Percentiles rank a stretch among this genome's conserved stretches.
These are phyloP conservation scores for Kluyveromyces dobzhanskii DNA, from an alignment of 805 yeast genomes.

Conservation along the genomic window DNA sequence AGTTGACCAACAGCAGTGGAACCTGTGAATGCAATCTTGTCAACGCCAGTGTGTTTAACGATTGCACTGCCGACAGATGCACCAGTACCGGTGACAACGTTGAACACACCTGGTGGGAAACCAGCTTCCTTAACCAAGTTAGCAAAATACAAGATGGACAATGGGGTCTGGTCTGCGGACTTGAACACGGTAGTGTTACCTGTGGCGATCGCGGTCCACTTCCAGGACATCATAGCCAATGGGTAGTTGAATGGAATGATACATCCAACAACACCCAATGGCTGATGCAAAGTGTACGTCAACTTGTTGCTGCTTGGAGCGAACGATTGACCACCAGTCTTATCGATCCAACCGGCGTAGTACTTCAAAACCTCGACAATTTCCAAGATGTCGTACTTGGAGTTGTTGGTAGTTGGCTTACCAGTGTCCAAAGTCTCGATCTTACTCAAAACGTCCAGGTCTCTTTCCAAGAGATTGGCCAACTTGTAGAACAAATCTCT, in stretches of 20 bases:
- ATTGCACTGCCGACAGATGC: conserved; percentile 38
- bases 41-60: conserved; percentile 37
- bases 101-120: conserved; percentile 44
- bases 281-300: conserved; percentile 46
- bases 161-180: conserved; percentile 43
- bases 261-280: conserved; percentile 45
- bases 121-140: conserved; percentile 37
- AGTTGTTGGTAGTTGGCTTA: conserved; percentile 44
- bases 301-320: conserved; percentile 50
- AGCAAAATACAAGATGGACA: conserved; percentile 37
- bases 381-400: conserved; percentile 51
- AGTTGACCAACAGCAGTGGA: conserved; percentile 42
- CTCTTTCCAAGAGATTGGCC: conserved; percentile 41
- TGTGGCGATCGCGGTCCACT: conserved; percentile 40
- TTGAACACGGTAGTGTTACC: conserved; percentile 42
- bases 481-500: conserved; percentile 40
- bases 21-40: conserved; percentile 49
- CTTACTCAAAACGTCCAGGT: conserved; percentile 43
- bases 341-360: conserved; percentile 71
- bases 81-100: conserved; percentile 39
- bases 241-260: conserved; percentile 49
- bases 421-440: conserved; percentile 56
- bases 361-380: conserved; percentile 50
- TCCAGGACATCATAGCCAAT: conserved; percentile 43
- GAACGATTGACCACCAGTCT: conserved; percentile 54